Evolutionary conservation across 768 basidiomycete genomes (phyloP), one percentile per base, ranked within the genome.

Genomic region (Rhodotorula babjevae): DNA sequence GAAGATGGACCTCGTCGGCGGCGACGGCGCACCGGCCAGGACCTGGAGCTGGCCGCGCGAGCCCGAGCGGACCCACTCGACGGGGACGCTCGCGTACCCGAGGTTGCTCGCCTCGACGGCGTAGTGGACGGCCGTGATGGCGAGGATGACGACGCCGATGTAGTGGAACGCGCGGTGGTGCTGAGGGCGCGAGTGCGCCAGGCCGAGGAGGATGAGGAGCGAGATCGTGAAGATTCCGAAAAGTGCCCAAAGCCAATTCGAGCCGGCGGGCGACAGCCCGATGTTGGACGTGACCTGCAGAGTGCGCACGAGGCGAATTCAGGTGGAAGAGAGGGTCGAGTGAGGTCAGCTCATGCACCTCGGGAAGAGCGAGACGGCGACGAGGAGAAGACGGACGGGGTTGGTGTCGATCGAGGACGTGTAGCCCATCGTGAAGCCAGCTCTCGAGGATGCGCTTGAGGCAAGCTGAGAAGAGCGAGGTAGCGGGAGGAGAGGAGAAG

Each of bases 121-220:
- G 63, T 68, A 68, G 9, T 33, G n/a, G 15, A 68, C n/a, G n/a
- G 49, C 33, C 21, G 63, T 67, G 3, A 55, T 65, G 63, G 61
- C 40, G 52, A 60, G 50, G 31, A 68, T n/a, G 27, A 63, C 71
- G 31, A 64, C 16, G 27, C 31, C 71, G 57, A 68, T 23, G 40
- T 65, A 60, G 67, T 72, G 71, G 59, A 61, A 68, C 2, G 71
- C 63, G 33, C 71, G 49, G 18, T 50, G 25, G 8, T 52, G 58
- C 11, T 29, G 8, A 0, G 58, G 63, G 27, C 71, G 71, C 23
- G 40, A n/a, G 52, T 65, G 62, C 2, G 60, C 50, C 31, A 68
- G 18, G 53, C 44, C 8, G 36, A 29, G 47, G 49, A 72, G 50
- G 27, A 21, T n/a, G 31, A 68, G 25, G 9, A 44, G 44, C 14